These are phyloP conservation scores for Clonostachys chloroleuca DNA, from an alignment of 2,329 filamentous ascomycete genomes.

Conservation along the genomic window DNA sequence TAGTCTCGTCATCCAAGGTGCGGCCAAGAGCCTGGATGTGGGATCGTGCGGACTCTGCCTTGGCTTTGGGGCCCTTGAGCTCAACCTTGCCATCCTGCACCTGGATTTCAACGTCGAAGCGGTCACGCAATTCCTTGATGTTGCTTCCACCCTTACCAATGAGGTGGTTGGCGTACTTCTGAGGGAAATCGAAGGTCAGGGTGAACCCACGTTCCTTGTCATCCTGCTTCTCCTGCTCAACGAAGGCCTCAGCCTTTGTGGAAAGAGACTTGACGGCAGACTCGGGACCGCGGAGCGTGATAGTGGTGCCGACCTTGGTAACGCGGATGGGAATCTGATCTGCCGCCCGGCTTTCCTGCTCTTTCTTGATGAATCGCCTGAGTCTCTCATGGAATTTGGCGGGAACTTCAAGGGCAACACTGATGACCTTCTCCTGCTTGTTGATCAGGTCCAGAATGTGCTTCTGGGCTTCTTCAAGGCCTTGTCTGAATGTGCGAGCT, in stretches of 20 bases:
- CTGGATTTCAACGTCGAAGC: constrained; percentile 73
- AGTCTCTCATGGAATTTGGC: constrained; percentile 61
- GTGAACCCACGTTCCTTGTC: constrained; percentile 91
- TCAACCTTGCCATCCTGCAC: constrained; percentile 92
- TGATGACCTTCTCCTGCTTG: constrained; percentile 52
- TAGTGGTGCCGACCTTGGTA: constrained; percentile 51
- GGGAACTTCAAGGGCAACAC: constrained; percentile 51
- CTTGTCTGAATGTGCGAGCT: constrained; percentile 46
- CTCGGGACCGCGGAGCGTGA: constrained; percentile 74
- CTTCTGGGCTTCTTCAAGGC: constrained; percentile 49
- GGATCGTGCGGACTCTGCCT: constrained; percentile 80
- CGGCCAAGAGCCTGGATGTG: constrained; percentile 77
- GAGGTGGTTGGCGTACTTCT: constrained; percentile 87
- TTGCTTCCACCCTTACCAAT: constrained; percentile 66
- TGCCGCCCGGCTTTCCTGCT: constrained; percentile 52
- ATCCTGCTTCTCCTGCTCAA: constrained; percentile 85
- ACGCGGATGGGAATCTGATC: constrained; percentile 59
- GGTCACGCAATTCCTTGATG: constrained; percentile 61
- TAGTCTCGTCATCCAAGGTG: constrained; percentile 87
- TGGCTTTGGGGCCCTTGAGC: constrained; percentile 91
- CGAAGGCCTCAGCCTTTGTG: constrained; percentile 70
- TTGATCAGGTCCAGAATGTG: constrained; percentile 54
- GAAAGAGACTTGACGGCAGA: constrained; percentile 68
- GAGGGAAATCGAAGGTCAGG: constrained; percentile 84
- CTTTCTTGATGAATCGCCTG: constrained; percentile 58